Evolutionary conservation across 2,329 filamentous ascomycete species (phyloP), one percentile per base, ranked within the genome.

Genomic region (Aspergillus luchuensis): DNA sequence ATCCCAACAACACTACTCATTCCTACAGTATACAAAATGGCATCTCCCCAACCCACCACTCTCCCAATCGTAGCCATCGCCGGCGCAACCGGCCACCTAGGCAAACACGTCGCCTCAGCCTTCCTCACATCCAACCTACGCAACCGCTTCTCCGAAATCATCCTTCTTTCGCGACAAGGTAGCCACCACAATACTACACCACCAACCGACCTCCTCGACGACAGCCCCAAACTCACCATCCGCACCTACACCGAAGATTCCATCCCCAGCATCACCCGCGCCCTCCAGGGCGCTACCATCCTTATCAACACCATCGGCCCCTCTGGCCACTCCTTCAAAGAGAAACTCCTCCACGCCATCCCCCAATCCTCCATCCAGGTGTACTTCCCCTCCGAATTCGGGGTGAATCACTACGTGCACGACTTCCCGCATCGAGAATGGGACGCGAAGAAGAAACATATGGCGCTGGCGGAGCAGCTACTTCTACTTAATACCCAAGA

Each of bases 311-410:
- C 71, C 8, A 58, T 74, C 55, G 71, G 71, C 0, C 57, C 66
- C 0, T 50, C 62, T 3, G 70, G 74, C 58, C 67, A 74, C 38
- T 51, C 54, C 10, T 70, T 75, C 58, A 72, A 72, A 54, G 72
- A 74, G 23, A 66, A 63, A 15, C 64, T 75, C 30, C 62, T 69
- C 21, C 61, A 59, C 8, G 61, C 63, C 2, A 51, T 75, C 0
- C 68, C 72, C 2, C 19, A 57, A 21, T 68, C 74, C 0, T 49
- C 63, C 0, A 59, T 77, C 28, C 68, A 67, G 59, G 57, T 77
- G 5, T 77, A 77, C 61, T 69, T 77, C 49, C 71, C 71, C 10
- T 76, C 75, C 4, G 74, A 77, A 28, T 77, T 77, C 53, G 75
- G 75, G 11, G 74, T 77, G 41, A 71, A 78, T 58, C 74, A 77